Evolutionary conservation across 176 grass and related monocot species (phyloP).

Genomic region (Luzula sylvatica): DNA sequence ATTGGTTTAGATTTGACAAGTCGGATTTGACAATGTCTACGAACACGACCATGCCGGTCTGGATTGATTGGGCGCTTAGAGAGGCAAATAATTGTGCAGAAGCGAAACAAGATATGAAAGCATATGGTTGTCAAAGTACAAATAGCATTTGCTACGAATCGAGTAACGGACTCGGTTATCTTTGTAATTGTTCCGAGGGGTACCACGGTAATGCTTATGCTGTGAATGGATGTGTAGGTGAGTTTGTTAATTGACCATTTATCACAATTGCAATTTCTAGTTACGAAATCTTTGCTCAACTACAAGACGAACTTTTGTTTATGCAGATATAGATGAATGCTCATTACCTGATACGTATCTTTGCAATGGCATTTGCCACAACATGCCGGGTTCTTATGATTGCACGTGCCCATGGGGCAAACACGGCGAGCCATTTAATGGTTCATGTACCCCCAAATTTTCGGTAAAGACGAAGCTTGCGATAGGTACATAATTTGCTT

Average conservation of each 20-base stretch:
- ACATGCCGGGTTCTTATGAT: slow-evolving; percentile 16
- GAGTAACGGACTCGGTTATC: slow-evolving; percentile 29
- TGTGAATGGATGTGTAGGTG: slow-evolving; percentile 29
- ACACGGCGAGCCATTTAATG: slow-evolving; percentile 8
- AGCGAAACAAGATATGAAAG: background rate
- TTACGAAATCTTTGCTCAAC: background rate
- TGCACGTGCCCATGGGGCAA: slow-evolving; percentile 32
- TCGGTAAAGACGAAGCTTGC: slow-evolving; percentile 20
- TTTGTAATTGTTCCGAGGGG: slow-evolving; percentile 36
- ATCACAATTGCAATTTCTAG: background rate
- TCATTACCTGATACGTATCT: background rate
- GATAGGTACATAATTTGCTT: slow-evolving; percentile 21
- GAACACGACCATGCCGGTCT: slow-evolving; percentile 24
- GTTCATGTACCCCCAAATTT: slow-evolving; percentile 27
- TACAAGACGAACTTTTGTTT: background rate
- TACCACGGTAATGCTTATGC: slow-evolving; percentile 48
- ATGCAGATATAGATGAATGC: slow-evolving; percentile 61
- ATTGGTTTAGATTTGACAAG: slow-evolving; percentile 39
- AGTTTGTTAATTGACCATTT: no score
- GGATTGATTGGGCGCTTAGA: slow-evolving; percentile 64
- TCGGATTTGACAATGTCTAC: slow-evolving; percentile 30
- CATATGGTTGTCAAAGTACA: slow-evolving; percentile 19
- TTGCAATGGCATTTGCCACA: slow-evolving; percentile 38
- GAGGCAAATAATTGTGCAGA: slow-evolving; percentile 19
- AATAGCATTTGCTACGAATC: slow-evolving; percentile 29